Evolutionary conservation across 2,329 filamentous ascomycete genomes (phyloP).

Genomic region (Fusarium sp.): DNA sequence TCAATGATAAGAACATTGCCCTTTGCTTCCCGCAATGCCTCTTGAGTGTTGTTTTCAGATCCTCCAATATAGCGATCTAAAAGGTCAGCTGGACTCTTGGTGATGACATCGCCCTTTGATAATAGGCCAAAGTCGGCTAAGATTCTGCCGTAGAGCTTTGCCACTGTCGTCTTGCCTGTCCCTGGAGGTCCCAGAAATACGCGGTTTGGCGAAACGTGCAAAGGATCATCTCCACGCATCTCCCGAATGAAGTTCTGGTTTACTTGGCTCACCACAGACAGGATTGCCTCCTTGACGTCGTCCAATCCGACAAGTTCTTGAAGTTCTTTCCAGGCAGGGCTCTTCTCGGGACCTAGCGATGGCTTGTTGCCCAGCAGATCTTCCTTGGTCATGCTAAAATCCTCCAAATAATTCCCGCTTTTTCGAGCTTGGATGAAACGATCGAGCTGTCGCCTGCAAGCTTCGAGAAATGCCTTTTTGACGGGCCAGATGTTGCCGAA

Average conservation of each 20-base stretch:
- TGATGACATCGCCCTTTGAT: constrained; percentile 63
- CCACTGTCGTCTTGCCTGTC: constrained; percentile 80
- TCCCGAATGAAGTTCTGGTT: constrained; percentile 74
- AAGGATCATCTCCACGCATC: constrained; percentile 66
- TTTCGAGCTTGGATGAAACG: constrained; percentile 60
- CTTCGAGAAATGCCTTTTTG: constrained; percentile 66
- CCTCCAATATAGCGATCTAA: constrained; percentile 71
- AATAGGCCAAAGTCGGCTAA: constrained; percentile 75
- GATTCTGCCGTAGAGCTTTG: constrained; percentile 77
- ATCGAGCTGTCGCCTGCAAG: constrained; percentile 68
- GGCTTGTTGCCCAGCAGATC: constrained; percentile 79
- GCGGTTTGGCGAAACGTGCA: constrained; percentile 72
- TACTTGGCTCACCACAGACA: constrained; percentile 63
- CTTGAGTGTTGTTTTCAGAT: constrained; percentile 78
- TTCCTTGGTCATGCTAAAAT: constrained; percentile 63
- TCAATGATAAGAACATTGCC: constrained; percentile 84
- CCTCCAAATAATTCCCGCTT: constrained; percentile 43
- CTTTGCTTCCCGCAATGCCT: constrained; percentile 71
- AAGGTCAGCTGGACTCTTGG: constrained; percentile 80
- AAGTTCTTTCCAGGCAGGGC: constrained; percentile 69
- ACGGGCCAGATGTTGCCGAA: constrained; percentile 79
- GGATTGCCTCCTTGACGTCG: constrained; percentile 67
- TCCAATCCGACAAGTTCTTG: constrained; percentile 69
- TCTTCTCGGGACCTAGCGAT: constrained; percentile 62
- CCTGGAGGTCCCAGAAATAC: constrained; percentile 79